A percentile compares a stretch with the other conserved stretches of the same genome.
phyloP scores from a whole-genome alignment of 2,329 filamentous ascomycete genomes.

The Emmonsiellopsis sp. region DNA sequence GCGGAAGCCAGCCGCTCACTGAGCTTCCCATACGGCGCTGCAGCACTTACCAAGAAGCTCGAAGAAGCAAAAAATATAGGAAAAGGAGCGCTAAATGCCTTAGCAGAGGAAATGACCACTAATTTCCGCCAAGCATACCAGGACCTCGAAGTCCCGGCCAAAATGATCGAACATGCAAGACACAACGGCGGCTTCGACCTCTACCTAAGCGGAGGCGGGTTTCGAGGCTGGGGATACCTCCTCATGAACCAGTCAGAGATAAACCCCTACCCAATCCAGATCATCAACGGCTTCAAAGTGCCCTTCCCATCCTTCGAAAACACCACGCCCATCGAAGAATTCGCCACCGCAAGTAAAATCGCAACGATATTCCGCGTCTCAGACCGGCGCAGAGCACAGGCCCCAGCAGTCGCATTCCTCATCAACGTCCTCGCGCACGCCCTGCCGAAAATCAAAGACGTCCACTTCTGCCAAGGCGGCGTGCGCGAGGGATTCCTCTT shows the following conservation, averaged over 20 bases:
- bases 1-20: slow-evolving; percentile 48
- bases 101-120: slow-evolving; percentile 46
- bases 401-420: slow-evolving; percentile 72
- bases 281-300: slow-evolving; percentile 70
- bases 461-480: slow-evolving; percentile 79
- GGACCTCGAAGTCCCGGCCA: slow-evolving; percentile 46
- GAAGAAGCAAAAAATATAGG: slow-evolving; percentile 35
- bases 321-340: slow-evolving; percentile 36
- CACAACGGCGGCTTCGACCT: slow-evolving; percentile 51
- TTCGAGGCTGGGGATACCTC: slow-evolving; percentile 82
- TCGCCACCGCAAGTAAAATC: slow-evolving; percentile 24
- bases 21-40: slow-evolving; percentile 62
- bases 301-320: slow-evolving; percentile 46
- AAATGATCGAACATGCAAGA: slow-evolving; percentile 36
- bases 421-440: slow-evolving; percentile 63
- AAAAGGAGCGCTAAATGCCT: slow-evolving; percentile 36
- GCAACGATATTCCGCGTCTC: slow-evolving; percentile 61
- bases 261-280: slow-evolving; percentile 71
- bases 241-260: slow-evolving; percentile 69
- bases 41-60: slow-evolving; percentile 51
- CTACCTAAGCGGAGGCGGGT: slow-evolving; percentile 83
- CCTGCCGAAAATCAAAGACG: slow-evolving; percentile 60
- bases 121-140: slow-evolving; percentile 54
- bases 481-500: slow-evolving; percentile 78
- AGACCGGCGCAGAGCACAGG: slow-evolving; percentile 66